phyloP scores from a whole-genome alignment of 2,329 filamentous ascomycete genomes.

The Hypoxylon sp. region DNA sequence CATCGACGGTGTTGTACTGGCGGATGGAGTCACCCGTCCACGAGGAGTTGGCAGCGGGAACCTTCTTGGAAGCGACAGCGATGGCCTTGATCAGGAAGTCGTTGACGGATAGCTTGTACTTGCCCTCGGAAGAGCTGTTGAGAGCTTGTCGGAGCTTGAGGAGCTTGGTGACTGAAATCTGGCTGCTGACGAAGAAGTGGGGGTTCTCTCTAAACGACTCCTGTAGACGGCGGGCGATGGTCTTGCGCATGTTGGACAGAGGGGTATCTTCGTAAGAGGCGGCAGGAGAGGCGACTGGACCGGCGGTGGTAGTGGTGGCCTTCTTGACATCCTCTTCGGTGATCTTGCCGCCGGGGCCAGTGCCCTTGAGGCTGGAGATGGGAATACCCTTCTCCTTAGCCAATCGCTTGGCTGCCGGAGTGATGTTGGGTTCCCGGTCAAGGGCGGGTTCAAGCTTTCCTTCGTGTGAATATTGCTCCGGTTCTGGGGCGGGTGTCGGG shows the following conservation, averaged over 20 bases:
- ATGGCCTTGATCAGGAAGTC: slow-evolving; percentile 99
- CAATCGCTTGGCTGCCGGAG: slow-evolving; percentile 80
- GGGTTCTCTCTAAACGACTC: slow-evolving; percentile 94
- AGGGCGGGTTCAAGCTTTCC: slow-evolving; percentile 86
- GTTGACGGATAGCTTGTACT: slow-evolving; percentile 99
- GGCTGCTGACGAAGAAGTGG: slow-evolving; percentile 96
- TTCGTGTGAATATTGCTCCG: slow-evolving; percentile 78
- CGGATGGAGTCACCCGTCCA: slow-evolving; percentile 94
- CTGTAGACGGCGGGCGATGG: slow-evolving; percentile 90
- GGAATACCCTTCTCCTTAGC: slow-evolving; percentile 87
- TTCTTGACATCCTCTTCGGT: slow-evolving; percentile 96
- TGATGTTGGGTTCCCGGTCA: slow-evolving; percentile 82
- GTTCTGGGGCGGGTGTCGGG: slow-evolving; percentile 65
- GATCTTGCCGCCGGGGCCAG: slow-evolving; percentile 86
- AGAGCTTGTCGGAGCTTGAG: slow-evolving; percentile 95
- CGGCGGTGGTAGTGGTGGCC: slow-evolving; percentile 73
- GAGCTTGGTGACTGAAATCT: slow-evolving; percentile 93
- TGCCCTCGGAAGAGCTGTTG: slow-evolving; percentile 87
- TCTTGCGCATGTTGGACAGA: slow-evolving; percentile 95
- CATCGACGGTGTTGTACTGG: slow-evolving; percentile 92
- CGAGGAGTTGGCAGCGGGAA: slow-evolving; percentile 94
- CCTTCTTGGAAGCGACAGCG: slow-evolving; percentile 88
- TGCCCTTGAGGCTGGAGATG: slow-evolving; percentile 84
- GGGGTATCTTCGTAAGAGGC: slow-evolving; percentile 86
- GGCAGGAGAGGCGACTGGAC: slow-evolving; percentile 66